phyloP scores from a whole-genome alignment of 768 basidiomycete species.

The Podaxis rugospora region DNA sequence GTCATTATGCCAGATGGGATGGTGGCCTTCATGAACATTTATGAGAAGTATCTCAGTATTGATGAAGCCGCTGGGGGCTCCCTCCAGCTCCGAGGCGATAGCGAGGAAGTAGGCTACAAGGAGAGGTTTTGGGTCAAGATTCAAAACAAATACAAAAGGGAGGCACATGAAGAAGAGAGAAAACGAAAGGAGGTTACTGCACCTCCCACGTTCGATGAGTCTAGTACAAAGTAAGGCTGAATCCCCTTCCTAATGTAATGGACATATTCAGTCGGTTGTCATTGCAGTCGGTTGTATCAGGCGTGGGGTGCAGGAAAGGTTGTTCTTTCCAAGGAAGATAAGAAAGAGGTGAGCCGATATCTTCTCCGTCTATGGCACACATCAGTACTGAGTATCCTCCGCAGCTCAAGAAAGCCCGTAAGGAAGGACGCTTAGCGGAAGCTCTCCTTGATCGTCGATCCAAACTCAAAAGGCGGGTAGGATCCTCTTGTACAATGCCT shows the following conservation, averaged over 20 bases:
- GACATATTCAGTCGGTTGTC: not conserved
- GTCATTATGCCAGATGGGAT: slow-evolving; percentile 79
- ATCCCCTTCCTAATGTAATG: not conserved
- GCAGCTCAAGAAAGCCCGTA: slow-evolving; percentile 73
- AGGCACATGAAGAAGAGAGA: slow-evolving; percentile 76
- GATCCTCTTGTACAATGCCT: not conserved
- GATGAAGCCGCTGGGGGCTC: slow-evolving; percentile 86
- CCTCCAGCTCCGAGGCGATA: slow-evolving; percentile 76
- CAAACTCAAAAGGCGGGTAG: slow-evolving; percentile 77
- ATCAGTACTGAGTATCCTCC: slow-evolving; percentile 1
- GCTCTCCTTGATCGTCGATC: slow-evolving; percentile 77
- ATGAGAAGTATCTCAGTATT: slow-evolving; percentile 81
- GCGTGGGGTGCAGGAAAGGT: slow-evolving; percentile 82
- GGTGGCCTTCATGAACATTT: slow-evolving; percentile 84
- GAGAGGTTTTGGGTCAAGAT: slow-evolving; percentile 90
- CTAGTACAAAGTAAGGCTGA: slow-evolving; percentile 60
- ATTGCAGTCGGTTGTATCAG: slow-evolving; percentile 62
- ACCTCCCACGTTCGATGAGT: slow-evolving; percentile 62
- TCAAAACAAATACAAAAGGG: slow-evolving; percentile 84
- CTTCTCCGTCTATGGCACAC: not conserved
- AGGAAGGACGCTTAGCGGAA: slow-evolving; percentile 80
- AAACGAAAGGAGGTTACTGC: slow-evolving; percentile 57
- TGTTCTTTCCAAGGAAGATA: slow-evolving; percentile 66
- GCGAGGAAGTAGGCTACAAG: slow-evolving; percentile 77
- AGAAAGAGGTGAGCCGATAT: slow-evolving; percentile 53